Percentiles rank a stretch among this genome's conserved stretches.
phyloP scores from a whole-genome alignment of 2,329 filamentous ascomycete species.

The Gliomastix tumulicola region DNA sequence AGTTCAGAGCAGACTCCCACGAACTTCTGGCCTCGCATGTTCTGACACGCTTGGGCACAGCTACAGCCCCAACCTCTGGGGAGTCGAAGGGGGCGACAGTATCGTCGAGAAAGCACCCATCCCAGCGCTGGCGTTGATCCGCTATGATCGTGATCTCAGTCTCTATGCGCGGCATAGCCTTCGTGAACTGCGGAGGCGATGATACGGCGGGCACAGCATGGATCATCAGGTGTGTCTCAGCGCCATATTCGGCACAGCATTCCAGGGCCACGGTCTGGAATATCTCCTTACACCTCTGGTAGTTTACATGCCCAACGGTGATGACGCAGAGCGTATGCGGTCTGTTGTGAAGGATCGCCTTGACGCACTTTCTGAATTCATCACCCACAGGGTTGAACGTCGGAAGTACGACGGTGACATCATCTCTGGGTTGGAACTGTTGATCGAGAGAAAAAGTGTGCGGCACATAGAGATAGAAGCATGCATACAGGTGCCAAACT shows the following conservation, averaged over 20 bases:
- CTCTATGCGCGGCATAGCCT: constrained; percentile 24
- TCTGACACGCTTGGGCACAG: constrained; percentile 46
- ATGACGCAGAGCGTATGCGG: constrained; percentile 34
- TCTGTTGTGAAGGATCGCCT: constrained; percentile 26
- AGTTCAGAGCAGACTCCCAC: constrained; percentile 36
- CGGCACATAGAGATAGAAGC: no score
- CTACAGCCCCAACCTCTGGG: constrained; percentile 41
- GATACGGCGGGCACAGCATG: constrained; percentile 19
- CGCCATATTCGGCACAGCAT: no score
- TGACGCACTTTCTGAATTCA: constrained; percentile 34
- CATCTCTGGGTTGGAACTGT: no score
- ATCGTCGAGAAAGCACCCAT: no score
- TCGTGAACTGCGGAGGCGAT: constrained; percentile 35
- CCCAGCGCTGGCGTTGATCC: no score
- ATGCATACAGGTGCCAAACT: no score
- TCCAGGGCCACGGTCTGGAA: constrained; percentile 12
- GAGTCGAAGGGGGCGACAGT: constrained; percentile 42
- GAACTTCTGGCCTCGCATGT: constrained; percentile 15
- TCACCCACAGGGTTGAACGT: constrained; percentile 35
- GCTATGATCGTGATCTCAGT: constrained; percentile 36
- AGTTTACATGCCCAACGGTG: constrained; percentile 28
- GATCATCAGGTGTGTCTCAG: no score
- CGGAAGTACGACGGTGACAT: constrained; percentile 45
- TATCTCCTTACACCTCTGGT: constrained; percentile 6
- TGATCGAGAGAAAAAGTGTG: no score